Evolutionary conservation across 2,329 filamentous ascomycete genomes (phyloP).

Genomic region (Aureobasidium sp.): DNA sequence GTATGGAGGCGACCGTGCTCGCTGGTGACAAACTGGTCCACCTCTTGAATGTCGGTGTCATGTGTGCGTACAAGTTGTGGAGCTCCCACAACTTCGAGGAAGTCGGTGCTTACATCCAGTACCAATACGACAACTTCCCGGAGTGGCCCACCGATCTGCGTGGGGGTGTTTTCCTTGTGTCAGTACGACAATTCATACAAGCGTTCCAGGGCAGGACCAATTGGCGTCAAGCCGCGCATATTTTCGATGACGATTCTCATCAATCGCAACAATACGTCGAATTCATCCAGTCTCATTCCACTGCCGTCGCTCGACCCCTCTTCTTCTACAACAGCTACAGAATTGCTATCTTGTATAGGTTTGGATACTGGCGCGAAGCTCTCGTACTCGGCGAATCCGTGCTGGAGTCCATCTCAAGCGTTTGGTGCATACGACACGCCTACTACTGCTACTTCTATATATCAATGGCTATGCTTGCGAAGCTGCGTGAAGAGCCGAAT

Average conservation of each 20-base stretch:
- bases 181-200: conserved; percentile 55
- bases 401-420: conserved; percentile 31
- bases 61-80: conserved; percentile 59
- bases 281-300: conserved; percentile 37
- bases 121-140: conserved; percentile 63
- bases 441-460: conserved; percentile 37
- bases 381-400: conserved; percentile 34
- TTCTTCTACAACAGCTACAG: conserved; percentile 56
- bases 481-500: conserved; percentile 30
- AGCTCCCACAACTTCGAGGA: conserved; percentile 60
- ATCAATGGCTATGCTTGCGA: conserved; percentile 32
- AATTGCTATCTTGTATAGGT: conserved; percentile 34
- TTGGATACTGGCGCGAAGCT: conserved; percentile 35
- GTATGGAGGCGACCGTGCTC: conserved; percentile 55
- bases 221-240: conserved; percentile 39
- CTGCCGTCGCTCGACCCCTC: conserved; percentile 54
- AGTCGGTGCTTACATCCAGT: conserved; percentile 60
- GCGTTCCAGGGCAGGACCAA: conserved; percentile 68
- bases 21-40: conserved; percentile 64
- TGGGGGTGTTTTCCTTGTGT: conserved; percentile 60
- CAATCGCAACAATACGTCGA: conserved; percentile 48
- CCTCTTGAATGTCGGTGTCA: conserved; percentile 61
- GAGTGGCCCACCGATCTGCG: conserved; percentile 63
- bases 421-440: conserved; percentile 36
- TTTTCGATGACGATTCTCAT: conserved; percentile 63